Evolutionary conservation across 2,329 filamentous ascomycete genomes (phyloP), one percentile per base, ranked within the genome.

Genomic region (Ophiostoma populinum): DNA sequence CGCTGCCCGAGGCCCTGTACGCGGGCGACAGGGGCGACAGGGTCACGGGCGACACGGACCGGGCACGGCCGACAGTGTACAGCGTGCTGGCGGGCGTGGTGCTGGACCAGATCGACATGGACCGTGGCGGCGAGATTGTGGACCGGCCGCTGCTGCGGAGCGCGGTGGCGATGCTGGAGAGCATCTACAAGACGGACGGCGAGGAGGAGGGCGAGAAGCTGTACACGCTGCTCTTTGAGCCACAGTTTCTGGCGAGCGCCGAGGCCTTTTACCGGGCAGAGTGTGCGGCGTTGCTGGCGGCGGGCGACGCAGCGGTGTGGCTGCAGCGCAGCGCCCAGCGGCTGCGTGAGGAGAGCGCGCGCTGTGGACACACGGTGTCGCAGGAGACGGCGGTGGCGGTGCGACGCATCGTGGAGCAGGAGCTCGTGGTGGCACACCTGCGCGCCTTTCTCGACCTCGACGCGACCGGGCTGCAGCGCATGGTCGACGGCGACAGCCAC

Each of bases 51-150:
- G 17, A 9, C 12, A 17, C 18, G n/a, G 24, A 11, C 18, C 15
- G 10, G 16, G 30, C 28, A 11, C 56, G 60, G 8, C 40, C 39
- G 32, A 55, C 57, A n/a, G 69, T 92, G 7, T 75, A 80, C 30
- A 68, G 78, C 36, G 70, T 93, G 6, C 61, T 95, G 18, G 81
- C 80, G 47, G 71, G 73, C 6, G 81, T 93, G 11, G 68, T 95
- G 20, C 65, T 95, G 3, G 86, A 93, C 43, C 81, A 94, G 56
- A 80, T 98, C 44, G 73, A 80, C 41, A 85, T 94, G 75, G 90
- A 95, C 54, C 68, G 90, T 19, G 75, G 85, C 39, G 90, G 87
- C 19, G 85, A 94, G 47, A 70, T 82, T 11, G 86, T 95, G 41
- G 81, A 95, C 53, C 75, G 80, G 45, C 69, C 72, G 24, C 63